Evolutionary conservation across 805 yeast genomes (phyloP), one percentile per base, ranked within the genome.

Genomic region (Starmerella bombi): DNA sequence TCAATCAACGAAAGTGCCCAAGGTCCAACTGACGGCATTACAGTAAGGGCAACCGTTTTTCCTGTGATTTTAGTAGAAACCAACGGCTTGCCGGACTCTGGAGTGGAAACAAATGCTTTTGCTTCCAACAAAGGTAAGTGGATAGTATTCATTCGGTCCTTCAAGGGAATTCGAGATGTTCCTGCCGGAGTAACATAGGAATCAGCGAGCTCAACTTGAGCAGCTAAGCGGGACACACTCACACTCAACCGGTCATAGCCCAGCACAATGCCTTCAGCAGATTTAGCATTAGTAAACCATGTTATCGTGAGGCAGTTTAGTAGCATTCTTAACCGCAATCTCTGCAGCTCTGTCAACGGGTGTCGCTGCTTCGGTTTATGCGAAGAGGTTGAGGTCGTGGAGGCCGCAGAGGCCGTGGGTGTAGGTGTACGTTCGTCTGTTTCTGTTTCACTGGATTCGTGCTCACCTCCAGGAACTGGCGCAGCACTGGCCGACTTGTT

Each of bases 161-260:
- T 31, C 38, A 69, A 56, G 6, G 38, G 31, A 14, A 29, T 27
- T n/a, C 6, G 28, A 10, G 31, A 20, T 21, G 5, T 19, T 4
- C 16, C 34, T 25, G 19, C 86, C 2, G 77, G 74, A 0, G 93
- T 73, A 2, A 80, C 50, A 52, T 74, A 84, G 3, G 83, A 80
- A 34, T 77, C 80, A 38, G 72, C 65, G 42, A 83, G 62, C 0
- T 84, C 71, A 30, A 83, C 62, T 46, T 77, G 76, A 2, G 93
- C 93, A 31, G 72, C 59, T 7, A 64, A 65, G 15, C 71, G 70
- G 34, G 75, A 77, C 18, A 77, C 69, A 0, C 75, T 71, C 1
- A 83, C 74, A 46, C 76, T 80, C 17, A 83, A 71, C 15, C 76
- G 63, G 48, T 81, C 83, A 41, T 80, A 82, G 0, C 96, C 96